Evolutionary conservation across 2,329 filamentous ascomycete species (phyloP).

Genomic region (Nectriaceae sp.): DNA sequence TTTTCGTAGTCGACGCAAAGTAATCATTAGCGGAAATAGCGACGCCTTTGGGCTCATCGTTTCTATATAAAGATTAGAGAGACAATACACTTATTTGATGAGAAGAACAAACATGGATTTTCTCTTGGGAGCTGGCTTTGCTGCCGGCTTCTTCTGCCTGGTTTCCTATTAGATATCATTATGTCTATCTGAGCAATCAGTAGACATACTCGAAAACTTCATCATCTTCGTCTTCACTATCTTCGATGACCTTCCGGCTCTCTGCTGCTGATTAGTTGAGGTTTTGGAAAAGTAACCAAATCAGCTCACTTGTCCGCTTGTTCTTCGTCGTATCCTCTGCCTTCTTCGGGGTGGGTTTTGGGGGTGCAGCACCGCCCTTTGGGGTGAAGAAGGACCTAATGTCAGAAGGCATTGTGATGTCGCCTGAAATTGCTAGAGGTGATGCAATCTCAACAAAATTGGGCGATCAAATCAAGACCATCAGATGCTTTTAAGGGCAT

Average conservation of each 20-base stretch:
- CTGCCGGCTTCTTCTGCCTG: constrained; percentile 53
- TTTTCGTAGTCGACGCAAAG: constrained; percentile 50
- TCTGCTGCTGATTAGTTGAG: constrained; percentile 36
- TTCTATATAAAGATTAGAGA: constrained; percentile 28
- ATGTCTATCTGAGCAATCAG: not conserved
- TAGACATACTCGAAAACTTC: constrained; percentile 49
- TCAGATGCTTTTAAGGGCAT: constrained; percentile 23
- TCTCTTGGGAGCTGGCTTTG: constrained; percentile 53
- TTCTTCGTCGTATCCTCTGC: constrained; percentile 46
- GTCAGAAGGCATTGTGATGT: constrained; percentile 68
- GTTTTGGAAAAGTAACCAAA: not conserved
- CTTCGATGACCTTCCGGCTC: constrained; percentile 72
- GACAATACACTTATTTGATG: not conserved
- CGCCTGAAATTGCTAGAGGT: not conserved
- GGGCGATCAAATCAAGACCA: constrained; percentile 5
- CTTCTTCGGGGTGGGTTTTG: constrained; percentile 50
- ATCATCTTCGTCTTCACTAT: constrained; percentile 81
- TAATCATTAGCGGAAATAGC: constrained; percentile 59
- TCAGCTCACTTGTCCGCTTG: constrained; percentile 46
- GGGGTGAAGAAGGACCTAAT: constrained; percentile 90
- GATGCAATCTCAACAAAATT: not conserved
- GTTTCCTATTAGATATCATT: constrained; percentile 14
- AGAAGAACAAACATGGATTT: constrained; percentile 51
- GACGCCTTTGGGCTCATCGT: constrained; percentile 48
- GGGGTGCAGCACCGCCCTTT: constrained; percentile 62